Evolutionary conservation across 2,329 filamentous ascomycete species (phyloP).

Genomic region (Zymoseptoria brevis): DNA sequence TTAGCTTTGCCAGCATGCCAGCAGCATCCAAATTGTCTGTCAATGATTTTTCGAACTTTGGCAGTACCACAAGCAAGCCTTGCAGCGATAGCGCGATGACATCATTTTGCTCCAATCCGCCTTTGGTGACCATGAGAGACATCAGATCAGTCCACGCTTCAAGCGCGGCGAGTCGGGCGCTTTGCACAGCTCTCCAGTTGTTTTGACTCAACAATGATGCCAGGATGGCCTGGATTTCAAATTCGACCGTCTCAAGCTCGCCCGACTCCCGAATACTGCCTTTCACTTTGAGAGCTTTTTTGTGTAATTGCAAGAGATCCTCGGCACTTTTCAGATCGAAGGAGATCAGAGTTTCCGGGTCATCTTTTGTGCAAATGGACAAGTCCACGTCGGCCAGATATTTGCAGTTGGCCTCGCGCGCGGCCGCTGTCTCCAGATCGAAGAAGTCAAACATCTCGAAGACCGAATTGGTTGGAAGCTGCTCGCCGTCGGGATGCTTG

Average conservation of each 20-base stretch:
- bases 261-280: constrained; percentile 25
- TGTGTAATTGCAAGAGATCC: constrained; percentile 64
- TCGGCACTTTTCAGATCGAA: constrained; percentile 65
- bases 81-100: constrained; percentile 84
- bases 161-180: constrained; percentile 58
- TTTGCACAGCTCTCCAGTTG: constrained; percentile 50
- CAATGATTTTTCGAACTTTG: constrained; percentile 73
- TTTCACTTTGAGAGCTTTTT: constrained; percentile 51
- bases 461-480: constrained; percentile 62
- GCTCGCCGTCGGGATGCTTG: constrained; percentile 56
- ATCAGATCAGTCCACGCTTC: constrained; percentile 78
- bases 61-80: constrained; percentile 76
- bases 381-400: constrained; percentile 62
- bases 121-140: constrained; percentile 72
- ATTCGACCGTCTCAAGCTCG: constrained; percentile 40
- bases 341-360: constrained; percentile 48
- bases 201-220: constrained; percentile 58
- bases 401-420: constrained; percentile 38
- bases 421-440: constrained; percentile 49
- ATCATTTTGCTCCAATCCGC: constrained; percentile 65
- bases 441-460: constrained; percentile 94
- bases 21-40: constrained; percentile 62
- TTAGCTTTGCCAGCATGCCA: constrained; percentile 67
- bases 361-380: constrained; percentile 53
- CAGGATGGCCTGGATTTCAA: constrained; percentile 53